phyloP scores from a whole-genome alignment of 23 red algal genomes.

The Agarophyton chilense region DNA sequence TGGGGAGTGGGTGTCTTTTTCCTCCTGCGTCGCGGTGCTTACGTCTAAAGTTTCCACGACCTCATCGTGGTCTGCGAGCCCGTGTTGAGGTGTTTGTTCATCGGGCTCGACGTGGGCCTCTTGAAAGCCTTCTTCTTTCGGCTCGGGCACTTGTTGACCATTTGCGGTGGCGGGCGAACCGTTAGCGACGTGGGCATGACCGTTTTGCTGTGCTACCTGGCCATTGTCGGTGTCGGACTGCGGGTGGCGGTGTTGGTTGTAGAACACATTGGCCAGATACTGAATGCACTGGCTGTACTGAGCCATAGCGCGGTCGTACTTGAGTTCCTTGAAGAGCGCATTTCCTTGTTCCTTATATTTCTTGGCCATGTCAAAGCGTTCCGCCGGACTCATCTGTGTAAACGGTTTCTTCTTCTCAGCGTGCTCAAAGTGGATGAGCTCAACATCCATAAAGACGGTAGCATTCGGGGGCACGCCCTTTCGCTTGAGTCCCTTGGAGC shows the following conservation, averaged over 20 bases:
- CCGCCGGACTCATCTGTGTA: constrained; percentile 45
- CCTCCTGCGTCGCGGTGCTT: constrained; percentile 4
- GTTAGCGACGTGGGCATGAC: not conserved
- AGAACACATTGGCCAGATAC: constrained; percentile 64
- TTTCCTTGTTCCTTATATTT: constrained; percentile 69
- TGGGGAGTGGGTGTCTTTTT: not conserved
- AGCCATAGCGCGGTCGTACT: constrained; percentile 49
- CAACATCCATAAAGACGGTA: constrained; percentile 52
- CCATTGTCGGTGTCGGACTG: not conserved
- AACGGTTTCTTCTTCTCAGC: constrained; percentile 51
- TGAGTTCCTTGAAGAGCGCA: constrained; percentile 60
- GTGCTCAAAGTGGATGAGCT: constrained; percentile 32
- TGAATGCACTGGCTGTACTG: constrained; percentile 58
- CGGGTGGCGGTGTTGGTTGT: not conserved
- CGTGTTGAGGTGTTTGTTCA: not conserved
- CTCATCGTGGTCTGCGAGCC: not conserved
- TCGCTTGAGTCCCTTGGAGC: constrained; percentile 34
- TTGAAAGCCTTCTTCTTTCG: constrained; percentile 52
- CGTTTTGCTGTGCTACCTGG: not conserved
- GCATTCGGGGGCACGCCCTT: constrained; percentile 52
- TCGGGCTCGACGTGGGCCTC: constrained; percentile 13
- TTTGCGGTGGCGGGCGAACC: not conserved
- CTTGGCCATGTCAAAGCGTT: constrained; percentile 58
- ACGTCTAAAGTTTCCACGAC: constrained; percentile 30
- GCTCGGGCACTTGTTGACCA: not conserved